A percentile compares a stretch with the other conserved stretches of the same genome.
Conservation (phyloP, 352 stramenopile genomes). For the Blastocystis sp. region DNA sequence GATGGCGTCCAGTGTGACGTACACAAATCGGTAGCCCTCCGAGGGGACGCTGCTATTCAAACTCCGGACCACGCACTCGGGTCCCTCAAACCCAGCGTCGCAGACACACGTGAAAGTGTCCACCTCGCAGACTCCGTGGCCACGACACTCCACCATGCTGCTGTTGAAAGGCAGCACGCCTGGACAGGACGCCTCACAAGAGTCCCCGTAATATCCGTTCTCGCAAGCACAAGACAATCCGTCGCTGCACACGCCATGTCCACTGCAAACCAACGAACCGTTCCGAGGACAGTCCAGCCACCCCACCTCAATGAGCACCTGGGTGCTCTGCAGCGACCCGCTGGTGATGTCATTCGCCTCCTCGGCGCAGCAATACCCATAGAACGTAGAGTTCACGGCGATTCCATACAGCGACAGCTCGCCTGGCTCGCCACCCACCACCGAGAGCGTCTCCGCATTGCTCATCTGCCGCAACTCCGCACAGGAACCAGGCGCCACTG, state of each 20-base stretch:
- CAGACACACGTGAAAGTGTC: not conserved
- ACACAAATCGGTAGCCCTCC: not conserved
- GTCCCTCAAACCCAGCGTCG: not conserved
- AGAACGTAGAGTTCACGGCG: slow-evolving; percentile 26
- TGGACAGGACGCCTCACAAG: not conserved
- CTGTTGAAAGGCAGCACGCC: not conserved
- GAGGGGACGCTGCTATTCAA: not conserved
- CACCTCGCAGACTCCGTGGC: not conserved
- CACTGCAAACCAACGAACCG: not conserved
- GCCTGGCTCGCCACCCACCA: not conserved
- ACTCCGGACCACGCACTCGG: not conserved
- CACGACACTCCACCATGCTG: not conserved
- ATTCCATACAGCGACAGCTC: not conserved
- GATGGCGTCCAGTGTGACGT: not conserved
- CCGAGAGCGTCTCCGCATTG: not conserved
- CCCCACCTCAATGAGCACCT: not conserved
- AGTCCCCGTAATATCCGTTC: not conserved
- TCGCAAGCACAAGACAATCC: not conserved
- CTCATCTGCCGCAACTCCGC: not conserved
- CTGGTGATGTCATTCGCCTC: slow-evolving; percentile 26
- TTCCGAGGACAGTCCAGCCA: slow-evolving; percentile 6
- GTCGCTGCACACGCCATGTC: slow-evolving; percentile 2
- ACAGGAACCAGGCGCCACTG: not conserved
- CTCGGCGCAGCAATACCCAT: slow-evolving; percentile 28
- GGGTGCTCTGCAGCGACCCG: not conserved